Evolutionary conservation across 768 basidiomycete species (phyloP).

Genomic region (Trametes maxima): DNA sequence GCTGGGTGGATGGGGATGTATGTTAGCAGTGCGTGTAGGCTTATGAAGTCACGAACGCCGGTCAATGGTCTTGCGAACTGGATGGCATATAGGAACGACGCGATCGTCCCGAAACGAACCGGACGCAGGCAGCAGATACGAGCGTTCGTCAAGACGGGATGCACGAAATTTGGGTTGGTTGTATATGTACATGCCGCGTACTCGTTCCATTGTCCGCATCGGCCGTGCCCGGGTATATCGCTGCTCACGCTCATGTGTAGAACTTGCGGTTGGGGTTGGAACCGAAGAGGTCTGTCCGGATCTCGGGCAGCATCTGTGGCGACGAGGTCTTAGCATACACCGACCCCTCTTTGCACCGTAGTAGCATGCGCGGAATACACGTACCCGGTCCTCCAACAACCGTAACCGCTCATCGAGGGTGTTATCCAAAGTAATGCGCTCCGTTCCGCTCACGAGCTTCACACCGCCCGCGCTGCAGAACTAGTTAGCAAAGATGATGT

Average conservation of each 20-base stretch:
- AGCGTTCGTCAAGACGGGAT: not conserved
- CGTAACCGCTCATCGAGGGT: constrained; percentile 90
- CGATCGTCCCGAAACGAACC: too few species aligned
- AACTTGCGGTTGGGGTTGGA: constrained; percentile 91
- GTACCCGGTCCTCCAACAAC: constrained; percentile 85
- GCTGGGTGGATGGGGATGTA: constrained; percentile 18
- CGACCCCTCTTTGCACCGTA: not conserved
- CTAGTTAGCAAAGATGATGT: constrained; percentile 3
- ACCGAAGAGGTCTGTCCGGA: constrained; percentile 87
- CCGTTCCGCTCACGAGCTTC: constrained; percentile 67
- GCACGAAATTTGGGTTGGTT: not conserved
- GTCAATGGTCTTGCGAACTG: not conserved
- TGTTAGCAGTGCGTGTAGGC: constrained; percentile 10
- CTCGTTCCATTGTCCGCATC: constrained; percentile 18
- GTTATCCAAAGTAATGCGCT: constrained; percentile 90
- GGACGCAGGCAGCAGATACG: too few species aligned
- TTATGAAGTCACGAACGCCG: not conserved
- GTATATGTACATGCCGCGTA: constrained; percentile 18
- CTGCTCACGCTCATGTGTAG: constrained; percentile 52
- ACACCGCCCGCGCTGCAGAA: constrained; percentile 78
- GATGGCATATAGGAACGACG: not conserved
- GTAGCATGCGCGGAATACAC: constrained; percentile 33
- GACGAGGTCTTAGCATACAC: not conserved
- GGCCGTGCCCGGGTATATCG: constrained; percentile 14
- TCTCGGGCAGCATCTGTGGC: constrained; percentile 91